Percentiles rank a stretch among this genome's conserved stretches.
Evolutionary conservation across 148 eudicot species (phyloP).

Genomic region (Rhododendron molle): DNA sequence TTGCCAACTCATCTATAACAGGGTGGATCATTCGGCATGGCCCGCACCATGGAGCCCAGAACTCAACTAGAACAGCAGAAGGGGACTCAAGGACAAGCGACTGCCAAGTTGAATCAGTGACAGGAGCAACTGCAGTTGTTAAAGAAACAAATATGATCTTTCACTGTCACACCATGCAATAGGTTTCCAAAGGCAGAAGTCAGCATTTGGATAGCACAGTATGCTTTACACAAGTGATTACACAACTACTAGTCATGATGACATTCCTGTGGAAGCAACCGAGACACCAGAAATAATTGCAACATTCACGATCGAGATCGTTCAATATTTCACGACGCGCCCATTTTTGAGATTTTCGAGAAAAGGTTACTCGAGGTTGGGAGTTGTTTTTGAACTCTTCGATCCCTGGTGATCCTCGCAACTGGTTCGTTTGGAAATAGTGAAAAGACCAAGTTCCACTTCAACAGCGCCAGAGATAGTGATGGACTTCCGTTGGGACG

Average conservation of each 20-base stretch:
- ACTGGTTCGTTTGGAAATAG: too few species aligned
- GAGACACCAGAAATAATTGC: neutral
- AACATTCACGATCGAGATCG: too few species aligned
- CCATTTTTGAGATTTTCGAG: too few species aligned
- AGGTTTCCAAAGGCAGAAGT: neutral
- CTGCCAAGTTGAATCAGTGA: conserved; percentile 56
- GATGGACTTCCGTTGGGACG: too few species aligned
- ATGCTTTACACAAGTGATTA: neutral
- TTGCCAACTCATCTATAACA: conserved; percentile 70
- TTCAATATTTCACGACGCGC: too few species aligned
- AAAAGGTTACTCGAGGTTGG: too few species aligned
- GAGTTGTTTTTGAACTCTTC: too few species aligned
- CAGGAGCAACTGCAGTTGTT: conserved; percentile 56
- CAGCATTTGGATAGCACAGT: neutral
- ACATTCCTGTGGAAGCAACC: neutral
- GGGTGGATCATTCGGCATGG: conserved; percentile 93
- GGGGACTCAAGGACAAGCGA: conserved; percentile 55
- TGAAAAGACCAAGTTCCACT: too few species aligned
- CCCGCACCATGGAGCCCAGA: conserved; percentile 99
- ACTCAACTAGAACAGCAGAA: conserved; percentile 67
- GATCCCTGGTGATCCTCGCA: too few species aligned
- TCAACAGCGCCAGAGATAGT: too few species aligned
- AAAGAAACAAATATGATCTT: neutral
- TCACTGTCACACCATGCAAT: neutral
- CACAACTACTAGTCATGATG: too few species aligned